Conservation (phyloP, 495 filamentous ascomycete species). For the Neurospora pannonica region DNA sequence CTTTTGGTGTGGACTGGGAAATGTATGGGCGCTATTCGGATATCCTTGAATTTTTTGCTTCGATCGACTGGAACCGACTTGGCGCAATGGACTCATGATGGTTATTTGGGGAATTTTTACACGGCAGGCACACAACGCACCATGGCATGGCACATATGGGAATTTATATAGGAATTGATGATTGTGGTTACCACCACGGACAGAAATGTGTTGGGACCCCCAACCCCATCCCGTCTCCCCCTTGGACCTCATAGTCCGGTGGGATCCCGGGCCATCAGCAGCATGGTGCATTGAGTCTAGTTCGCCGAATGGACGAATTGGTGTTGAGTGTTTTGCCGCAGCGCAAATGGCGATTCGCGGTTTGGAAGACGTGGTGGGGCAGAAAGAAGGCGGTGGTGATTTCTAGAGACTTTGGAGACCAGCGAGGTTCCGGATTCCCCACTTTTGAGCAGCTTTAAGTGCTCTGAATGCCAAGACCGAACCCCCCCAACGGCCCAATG, state of each 20-base stretch:
- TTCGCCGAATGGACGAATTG: background rate
- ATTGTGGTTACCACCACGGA: background rate
- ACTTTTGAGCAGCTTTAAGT: background rate
- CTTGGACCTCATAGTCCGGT: background rate
- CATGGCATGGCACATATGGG: background rate
- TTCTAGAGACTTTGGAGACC: constrained; percentile 7
- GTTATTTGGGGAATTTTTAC: background rate
- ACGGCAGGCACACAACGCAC: background rate
- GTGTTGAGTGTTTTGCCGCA: background rate
- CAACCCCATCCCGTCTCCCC: background rate
- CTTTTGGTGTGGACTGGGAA: background rate
- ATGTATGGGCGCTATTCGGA: background rate
- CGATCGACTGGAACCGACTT: background rate
- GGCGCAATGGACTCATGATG: background rate
- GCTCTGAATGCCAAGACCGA: background rate
- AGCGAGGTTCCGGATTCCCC: background rate
- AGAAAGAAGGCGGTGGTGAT: constrained; percentile 12
- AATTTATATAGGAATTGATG: background rate
- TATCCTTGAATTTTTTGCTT: background rate
- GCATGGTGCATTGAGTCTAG: background rate
- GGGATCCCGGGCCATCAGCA: background rate
- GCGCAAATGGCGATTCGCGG: constrained; percentile 15
- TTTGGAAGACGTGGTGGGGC: constrained; percentile 5
- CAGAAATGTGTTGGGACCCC: background rate
- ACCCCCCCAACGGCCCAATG: background rate